Conservation (phyloP, 306 rosid species). For the Vigna trinervia region DNA sequence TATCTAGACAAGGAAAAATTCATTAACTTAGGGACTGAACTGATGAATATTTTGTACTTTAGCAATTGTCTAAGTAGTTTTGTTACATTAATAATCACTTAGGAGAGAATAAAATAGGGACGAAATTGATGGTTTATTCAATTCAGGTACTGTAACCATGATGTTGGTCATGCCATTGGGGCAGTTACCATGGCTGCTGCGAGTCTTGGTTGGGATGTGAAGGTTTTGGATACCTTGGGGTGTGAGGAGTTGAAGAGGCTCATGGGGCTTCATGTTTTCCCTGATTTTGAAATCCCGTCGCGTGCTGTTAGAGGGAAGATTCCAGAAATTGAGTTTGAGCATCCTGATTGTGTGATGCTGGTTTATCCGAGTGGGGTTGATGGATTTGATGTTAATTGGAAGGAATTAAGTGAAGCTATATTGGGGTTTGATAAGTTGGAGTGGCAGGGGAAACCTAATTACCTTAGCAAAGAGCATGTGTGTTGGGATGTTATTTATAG, state of each 20-base stretch:
- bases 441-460: constrained; percentile 84
- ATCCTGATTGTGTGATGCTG: constrained; percentile 85
- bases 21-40: neutral
- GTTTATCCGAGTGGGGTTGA: constrained; percentile 66
- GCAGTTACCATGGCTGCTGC: constrained; percentile 93
- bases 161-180: constrained; percentile 88
- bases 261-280: constrained; percentile 73
- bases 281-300: constrained; percentile 65
- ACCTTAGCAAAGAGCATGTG: constrained; percentile 85
- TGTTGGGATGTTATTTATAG: constrained; percentile 89
- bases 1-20: neutral
- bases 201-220: constrained; percentile 87
- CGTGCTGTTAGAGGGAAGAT: constrained; percentile 73
- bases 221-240: constrained; percentile 78
- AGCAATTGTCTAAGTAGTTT: neutral
- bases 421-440: constrained; percentile 60
- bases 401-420: constrained; percentile 63
- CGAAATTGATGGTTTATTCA: neutral
- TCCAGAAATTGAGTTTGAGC: constrained; percentile 87
- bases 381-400: constrained; percentile 65
- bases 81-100: neutral
- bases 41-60: neutral
- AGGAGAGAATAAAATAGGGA: neutral
- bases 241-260: constrained; percentile 75
- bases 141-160: constrained; percentile 91